Conservation (phyloP, 257 asterid genomes). For the Striga asiatica region DNA sequence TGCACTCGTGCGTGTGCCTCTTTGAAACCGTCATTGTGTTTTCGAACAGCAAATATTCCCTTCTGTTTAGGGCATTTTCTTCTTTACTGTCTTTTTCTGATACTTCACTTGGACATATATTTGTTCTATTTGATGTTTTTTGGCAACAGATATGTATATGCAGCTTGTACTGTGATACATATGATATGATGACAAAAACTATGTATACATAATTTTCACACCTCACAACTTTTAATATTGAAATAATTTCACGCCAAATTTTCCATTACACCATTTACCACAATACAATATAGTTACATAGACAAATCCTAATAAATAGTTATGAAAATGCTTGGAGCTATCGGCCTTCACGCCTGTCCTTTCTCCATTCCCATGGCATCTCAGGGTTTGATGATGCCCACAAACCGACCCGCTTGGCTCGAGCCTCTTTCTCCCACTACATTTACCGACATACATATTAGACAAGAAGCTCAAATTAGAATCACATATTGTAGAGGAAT, state of each 20-base stretch:
- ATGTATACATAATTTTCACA: too few relatives aligned
- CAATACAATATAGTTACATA: not conserved
- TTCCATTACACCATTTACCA: not conserved
- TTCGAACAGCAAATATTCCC: not conserved
- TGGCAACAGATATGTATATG: not conserved
- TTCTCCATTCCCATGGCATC: constrained; percentile 99
- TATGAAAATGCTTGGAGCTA: not conserved
- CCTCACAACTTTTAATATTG: too few relatives aligned
- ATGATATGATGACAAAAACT: too few relatives aligned
- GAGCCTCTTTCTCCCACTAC: constrained; percentile 89
- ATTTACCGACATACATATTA: too few relatives aligned
- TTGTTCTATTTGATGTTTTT: not conserved
- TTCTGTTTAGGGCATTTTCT: not conserved
- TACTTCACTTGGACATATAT: constrained; percentile 9
- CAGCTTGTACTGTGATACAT: not conserved
- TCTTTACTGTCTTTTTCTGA: constrained; percentile 1
- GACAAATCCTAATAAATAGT: not conserved
- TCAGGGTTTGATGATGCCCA: constrained; percentile 84
- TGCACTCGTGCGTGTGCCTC: constrained; percentile 11
- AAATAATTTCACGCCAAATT: not conserved
- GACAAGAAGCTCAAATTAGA: not conserved
- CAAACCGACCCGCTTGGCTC: constrained; percentile 62
- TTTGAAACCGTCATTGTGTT: constrained; percentile 3
- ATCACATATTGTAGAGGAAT: not conserved
- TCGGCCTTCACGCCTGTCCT: constrained; percentile 66